These are phyloP conservation scores for Apiospora malaysiana DNA, from an alignment of 2,329 filamentous ascomycete species.

Conservation along the genomic window DNA sequence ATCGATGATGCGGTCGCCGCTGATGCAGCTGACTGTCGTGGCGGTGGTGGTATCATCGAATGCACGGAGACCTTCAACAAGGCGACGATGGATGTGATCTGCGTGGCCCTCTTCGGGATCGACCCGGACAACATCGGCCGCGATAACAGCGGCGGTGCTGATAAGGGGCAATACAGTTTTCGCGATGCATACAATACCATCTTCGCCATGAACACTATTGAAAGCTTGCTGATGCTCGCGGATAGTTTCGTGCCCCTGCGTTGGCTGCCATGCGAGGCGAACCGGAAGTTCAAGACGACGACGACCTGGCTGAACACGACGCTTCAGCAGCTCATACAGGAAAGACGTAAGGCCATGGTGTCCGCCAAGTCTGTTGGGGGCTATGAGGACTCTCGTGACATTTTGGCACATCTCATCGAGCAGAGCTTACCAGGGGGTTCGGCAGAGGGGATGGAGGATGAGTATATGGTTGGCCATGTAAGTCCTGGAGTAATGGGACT, in stretches of 20 bases:
- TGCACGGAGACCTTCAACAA: too few species aligned
- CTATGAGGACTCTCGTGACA: slow-evolving; percentile 20
- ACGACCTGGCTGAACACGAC: slow-evolving; percentile 25
- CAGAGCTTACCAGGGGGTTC: slow-evolving; percentile 28
- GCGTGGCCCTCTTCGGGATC: too few species aligned
- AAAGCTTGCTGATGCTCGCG: slow-evolving; percentile 24
- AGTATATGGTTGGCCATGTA: slow-evolving; percentile 28
- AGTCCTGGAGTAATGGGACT: not conserved
- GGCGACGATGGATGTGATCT: too few species aligned
- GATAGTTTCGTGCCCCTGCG: slow-evolving; percentile 28
- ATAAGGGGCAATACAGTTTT: slow-evolving; percentile 22
- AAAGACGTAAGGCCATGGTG: not conserved
- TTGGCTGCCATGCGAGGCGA: slow-evolving; percentile 29
- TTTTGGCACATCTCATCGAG: slow-evolving; percentile 28
- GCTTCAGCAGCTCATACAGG: slow-evolving; percentile 21
- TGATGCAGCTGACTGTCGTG: too few species aligned
- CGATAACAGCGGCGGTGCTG: too few species aligned
- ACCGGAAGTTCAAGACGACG: slow-evolving; percentile 26
- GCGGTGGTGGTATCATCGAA: too few species aligned
- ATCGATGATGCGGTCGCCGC: too few species aligned
- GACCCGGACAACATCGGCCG: too few species aligned
- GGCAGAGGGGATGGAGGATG: slow-evolving; percentile 28
- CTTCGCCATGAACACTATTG: slow-evolving; percentile 21
- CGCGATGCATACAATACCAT: slow-evolving; percentile 27
- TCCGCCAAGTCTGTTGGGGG: slow-evolving; percentile 19